phyloP scores from a whole-genome alignment of 2,329 filamentous ascomycete genomes.

The Monilinia aucupariae region DNA sequence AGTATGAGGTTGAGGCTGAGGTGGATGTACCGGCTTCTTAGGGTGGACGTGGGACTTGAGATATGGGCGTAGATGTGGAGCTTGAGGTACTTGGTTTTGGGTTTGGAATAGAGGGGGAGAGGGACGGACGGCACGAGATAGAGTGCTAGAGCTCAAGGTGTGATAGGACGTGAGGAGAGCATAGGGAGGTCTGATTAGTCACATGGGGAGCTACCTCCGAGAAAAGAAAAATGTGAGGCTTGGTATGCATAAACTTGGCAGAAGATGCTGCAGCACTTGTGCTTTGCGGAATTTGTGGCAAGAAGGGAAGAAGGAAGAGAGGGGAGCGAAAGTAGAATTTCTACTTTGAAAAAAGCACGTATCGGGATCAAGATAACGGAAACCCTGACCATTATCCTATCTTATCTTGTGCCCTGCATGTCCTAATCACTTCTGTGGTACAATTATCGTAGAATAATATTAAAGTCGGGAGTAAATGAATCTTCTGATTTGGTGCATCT shows the following conservation, averaged over 20 bases:
- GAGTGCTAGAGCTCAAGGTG: no score
- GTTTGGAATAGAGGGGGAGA: not conserved
- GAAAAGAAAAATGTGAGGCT: not conserved
- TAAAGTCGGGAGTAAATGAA: not conserved
- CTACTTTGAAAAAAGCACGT: not conserved
- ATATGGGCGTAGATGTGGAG: no score
- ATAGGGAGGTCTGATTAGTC: not conserved
- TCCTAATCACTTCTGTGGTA: constrained; percentile 4
- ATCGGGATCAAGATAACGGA: not conserved
- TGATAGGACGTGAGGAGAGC: not conserved
- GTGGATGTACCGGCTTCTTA: constrained; percentile 22
- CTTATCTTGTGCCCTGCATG: not conserved
- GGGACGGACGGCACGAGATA: not conserved
- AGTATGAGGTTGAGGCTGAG: constrained; percentile 31
- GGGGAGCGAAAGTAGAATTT: not conserved
- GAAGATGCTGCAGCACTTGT: not conserved
- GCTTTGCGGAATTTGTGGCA: not conserved
- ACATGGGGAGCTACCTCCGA: not conserved
- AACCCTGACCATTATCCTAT: not conserved
- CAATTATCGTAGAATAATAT: not conserved
- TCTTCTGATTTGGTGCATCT: constrained; percentile 12
- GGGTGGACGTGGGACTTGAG: not conserved
- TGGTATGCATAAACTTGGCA: not conserved
- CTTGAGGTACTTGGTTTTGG: not conserved
- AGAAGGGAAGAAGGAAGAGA: not conserved